These are phyloP conservation scores for Albugo candida DNA, from an alignment of 352 stramenopile species.

Conservation along the genomic window DNA sequence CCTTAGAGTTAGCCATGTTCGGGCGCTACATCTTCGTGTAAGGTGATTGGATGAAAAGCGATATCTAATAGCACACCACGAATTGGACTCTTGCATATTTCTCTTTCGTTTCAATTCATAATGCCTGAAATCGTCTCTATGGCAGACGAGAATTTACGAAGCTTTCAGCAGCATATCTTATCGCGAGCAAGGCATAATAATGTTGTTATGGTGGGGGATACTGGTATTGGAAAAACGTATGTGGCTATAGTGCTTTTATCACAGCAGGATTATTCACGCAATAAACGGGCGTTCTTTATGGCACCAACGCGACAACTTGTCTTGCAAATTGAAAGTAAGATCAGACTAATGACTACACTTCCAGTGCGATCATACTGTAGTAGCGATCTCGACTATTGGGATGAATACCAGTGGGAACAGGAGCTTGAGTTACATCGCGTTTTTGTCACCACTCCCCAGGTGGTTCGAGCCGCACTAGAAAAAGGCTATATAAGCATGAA, in stretches of 20 bases:
- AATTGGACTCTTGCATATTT: no score
- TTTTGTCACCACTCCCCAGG: constrained; percentile 75
- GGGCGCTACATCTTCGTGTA: background rate
- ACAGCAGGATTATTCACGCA: constrained; percentile 49
- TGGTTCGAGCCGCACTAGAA: constrained; percentile 64
- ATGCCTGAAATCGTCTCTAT: background rate
- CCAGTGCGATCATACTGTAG: constrained; percentile 34
- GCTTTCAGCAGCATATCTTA: constrained; percentile 50
- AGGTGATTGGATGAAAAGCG: no score
- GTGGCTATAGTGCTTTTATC: constrained; percentile 51
- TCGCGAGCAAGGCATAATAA: constrained; percentile 48
- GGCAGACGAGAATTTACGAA: constrained; percentile 13
- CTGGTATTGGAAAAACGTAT: constrained; percentile 75
- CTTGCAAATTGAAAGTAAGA: constrained; percentile 58
- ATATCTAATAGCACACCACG: no score
- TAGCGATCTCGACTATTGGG: constrained; percentile 30
- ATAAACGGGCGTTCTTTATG: constrained; percentile 59
- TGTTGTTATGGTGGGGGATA: constrained; percentile 67
- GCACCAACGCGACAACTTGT: constrained; percentile 66
- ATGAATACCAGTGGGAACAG: constrained; percentile 28
- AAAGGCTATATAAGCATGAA: constrained; percentile 65
- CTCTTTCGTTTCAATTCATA: background rate
- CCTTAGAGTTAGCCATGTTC: no score
- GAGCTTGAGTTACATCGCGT: constrained; percentile 41
- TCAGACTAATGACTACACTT: constrained; percentile 36